phyloP scores from a whole-genome alignment of 495 filamentous ascomycete species.

The Penicillium alfredii region DNA sequence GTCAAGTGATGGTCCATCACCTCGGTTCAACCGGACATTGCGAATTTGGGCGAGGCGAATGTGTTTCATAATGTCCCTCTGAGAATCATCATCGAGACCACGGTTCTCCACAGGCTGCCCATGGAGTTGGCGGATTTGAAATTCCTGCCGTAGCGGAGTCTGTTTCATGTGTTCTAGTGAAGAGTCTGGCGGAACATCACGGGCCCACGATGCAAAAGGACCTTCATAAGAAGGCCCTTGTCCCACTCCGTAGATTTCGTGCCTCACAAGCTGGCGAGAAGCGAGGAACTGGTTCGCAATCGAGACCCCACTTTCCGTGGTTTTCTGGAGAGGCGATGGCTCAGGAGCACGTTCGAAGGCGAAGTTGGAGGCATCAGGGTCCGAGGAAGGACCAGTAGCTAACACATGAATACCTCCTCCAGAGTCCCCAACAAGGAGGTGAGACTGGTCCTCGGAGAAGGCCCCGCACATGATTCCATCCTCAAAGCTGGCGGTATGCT shows the following conservation, averaged over 20 bases:
- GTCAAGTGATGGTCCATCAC: too few relatives aligned
- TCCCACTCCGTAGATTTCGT: slow-evolving; percentile 40
- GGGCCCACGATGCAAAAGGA: slow-evolving; percentile 41
- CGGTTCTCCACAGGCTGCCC: slow-evolving; percentile 17
- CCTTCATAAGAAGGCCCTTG: slow-evolving; percentile 42
- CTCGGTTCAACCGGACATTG: too few relatives aligned
- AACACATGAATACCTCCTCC: slow-evolving; percentile 68
- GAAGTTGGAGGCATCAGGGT: slow-evolving; percentile 16
- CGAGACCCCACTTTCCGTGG: slow-evolving; percentile 22
- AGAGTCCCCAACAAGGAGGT: slow-evolving; percentile 70
- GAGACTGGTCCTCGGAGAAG: slow-evolving; percentile 66
- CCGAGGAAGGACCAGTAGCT: slow-evolving; percentile 33
- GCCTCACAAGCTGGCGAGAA: slow-evolving; percentile 31
- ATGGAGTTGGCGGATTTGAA: slow-evolving; percentile 27
- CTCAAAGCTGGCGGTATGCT: slow-evolving; percentile 46
- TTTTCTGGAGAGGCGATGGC: slow-evolving; percentile 4
- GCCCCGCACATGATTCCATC: slow-evolving; percentile 55
- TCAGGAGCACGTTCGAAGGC: slow-evolving; percentile 20
- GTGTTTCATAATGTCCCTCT: slow-evolving; percentile 12
- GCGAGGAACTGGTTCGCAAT: slow-evolving; percentile 25
- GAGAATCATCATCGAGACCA: slow-evolving; percentile 17
- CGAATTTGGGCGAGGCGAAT: slow-evolving; percentile 25
- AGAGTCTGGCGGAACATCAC: slow-evolving; percentile 14
- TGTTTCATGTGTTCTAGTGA: slow-evolving; percentile 9
- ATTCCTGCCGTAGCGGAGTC: slow-evolving; percentile 17